Base-by-base conservation (phyloP, 345 rosid species). In the Adansonia digitata region DNA sequence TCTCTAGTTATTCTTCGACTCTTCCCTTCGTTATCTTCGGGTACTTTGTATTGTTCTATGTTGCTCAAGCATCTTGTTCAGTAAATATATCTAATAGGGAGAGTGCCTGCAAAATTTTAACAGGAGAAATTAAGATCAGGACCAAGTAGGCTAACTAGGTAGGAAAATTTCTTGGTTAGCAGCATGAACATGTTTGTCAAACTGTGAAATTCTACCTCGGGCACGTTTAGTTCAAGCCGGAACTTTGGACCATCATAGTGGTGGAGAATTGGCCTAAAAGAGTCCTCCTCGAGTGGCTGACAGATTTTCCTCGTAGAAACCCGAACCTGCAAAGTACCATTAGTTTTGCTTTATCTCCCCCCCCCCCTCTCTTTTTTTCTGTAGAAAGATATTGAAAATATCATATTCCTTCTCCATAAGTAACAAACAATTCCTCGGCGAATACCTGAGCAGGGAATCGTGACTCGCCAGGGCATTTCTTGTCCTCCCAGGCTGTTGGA, bases 161-260 rank as follows among this genome's bases (percentile, higher is more conserved):
- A 18, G 73, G 73, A 69, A 48, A 18, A 9, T 0, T 60, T 60
- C 40, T 5, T 71, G 13, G 22, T 26, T 14, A n/a, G n/a, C n/a
- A 53, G 8, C 11, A 5, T 37, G 13, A 67, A 39, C 5, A 15
- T 24, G 45, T 45, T 35, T 24, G 55, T 45, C 0, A 27, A 11
- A 12, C 3, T 14, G 9, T 5, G 22, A 26, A 70, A 10, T 20
- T 51, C 75, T 83, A 92, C 98, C 99, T 96, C 99, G 0, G 99
- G 99, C 29, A 96, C 78, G 74, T 78, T 93, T 40, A 96, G 95
- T 29, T 96, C 97, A 6, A 96, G 97, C 34, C 99, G 91, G 86
- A 96, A 96, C 79, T 96, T 96, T 29, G 98, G 99, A 65, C 98
- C 99, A 61, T 96, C 99, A 45, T 96, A 96, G 78, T 96, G 99